These are phyloP conservation scores for Fusarium guadeloupense DNA, from an alignment of 2,329 filamentous ascomycete species.

Conservation along the genomic window DNA sequence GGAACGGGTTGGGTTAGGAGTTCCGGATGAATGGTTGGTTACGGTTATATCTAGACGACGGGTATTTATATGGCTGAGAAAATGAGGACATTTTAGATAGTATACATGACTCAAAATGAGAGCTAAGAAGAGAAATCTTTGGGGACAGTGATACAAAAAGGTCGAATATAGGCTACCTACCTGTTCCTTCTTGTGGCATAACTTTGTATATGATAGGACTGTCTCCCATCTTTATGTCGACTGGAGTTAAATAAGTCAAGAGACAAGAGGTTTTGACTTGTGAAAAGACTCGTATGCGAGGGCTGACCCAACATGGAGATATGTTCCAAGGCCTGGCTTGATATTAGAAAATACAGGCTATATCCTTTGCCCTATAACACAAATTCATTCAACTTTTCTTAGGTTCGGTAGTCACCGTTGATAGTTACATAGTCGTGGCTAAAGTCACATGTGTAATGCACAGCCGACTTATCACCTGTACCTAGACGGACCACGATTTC, in stretches of 20 bases:
- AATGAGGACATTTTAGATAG: not conserved
- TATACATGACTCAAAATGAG: not conserved
- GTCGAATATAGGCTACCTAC: too few relatives aligned
- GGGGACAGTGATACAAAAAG: not conserved
- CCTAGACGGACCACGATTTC: conserved; percentile 81
- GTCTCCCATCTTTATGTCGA: too few relatives aligned
- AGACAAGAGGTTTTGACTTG: too few relatives aligned
- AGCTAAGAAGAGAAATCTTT: not conserved
- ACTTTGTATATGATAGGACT: too few relatives aligned
- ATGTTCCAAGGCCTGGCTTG: too few relatives aligned
- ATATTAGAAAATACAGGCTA: not conserved
- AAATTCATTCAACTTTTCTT: conserved; percentile 11
- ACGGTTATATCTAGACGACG: conserved; percentile 23
- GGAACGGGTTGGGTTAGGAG: conserved; percentile 21
- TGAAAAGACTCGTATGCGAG: too few relatives aligned
- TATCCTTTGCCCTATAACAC: not conserved
- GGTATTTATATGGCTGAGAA: not conserved
- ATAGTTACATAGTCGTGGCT: conserved; percentile 81
- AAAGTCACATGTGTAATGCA: conserved; percentile 88
- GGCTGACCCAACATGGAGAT: too few relatives aligned
- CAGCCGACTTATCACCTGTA: conserved; percentile 72
- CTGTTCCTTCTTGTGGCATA: too few relatives aligned
- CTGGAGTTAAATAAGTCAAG: too few relatives aligned
- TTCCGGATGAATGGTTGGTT: conserved; percentile 32
- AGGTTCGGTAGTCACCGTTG: conserved; percentile 75